Evolutionary conservation across 2,329 filamentous ascomycete species (phyloP).

Genomic region (Colletotrichum theobromicola): DNA sequence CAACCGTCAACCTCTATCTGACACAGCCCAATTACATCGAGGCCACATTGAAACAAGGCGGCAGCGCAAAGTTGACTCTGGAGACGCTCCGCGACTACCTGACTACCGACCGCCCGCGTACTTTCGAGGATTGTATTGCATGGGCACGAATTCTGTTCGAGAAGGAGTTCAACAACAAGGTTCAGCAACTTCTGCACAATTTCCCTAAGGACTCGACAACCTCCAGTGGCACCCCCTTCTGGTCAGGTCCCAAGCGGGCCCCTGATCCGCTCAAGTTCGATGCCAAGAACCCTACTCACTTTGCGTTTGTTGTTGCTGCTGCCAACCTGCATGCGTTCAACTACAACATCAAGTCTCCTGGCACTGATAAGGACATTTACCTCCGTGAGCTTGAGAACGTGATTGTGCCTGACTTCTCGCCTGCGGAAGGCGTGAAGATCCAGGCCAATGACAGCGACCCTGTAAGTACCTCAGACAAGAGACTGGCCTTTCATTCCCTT

Average conservation of each 20-base stretch:
- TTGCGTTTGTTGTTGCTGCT: constrained; percentile 84
- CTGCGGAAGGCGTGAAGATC: constrained; percentile 91
- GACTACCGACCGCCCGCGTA: constrained; percentile 88
- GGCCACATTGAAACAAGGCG: constrained; percentile 86
- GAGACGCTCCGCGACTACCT: constrained; percentile 91
- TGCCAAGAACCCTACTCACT: constrained; percentile 81
- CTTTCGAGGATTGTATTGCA: constrained; percentile 94
- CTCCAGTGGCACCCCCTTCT: constrained; percentile 89
- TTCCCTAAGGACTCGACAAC: constrained; percentile 95
- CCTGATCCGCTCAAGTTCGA: constrained; percentile 93
- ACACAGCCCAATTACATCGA: constrained; percentile 91
- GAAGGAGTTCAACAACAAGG: constrained; percentile 95
- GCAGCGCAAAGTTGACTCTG: constrained; percentile 91
- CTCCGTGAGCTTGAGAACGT: constrained; percentile 84
- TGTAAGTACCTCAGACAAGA: constrained; percentile 47
- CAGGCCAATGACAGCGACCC: constrained; percentile 95
- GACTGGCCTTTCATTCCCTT: not conserved
- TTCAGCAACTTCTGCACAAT: constrained; percentile 93
- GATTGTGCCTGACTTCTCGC: constrained; percentile 94
- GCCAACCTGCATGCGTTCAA: constrained; percentile 97
- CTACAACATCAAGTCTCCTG: constrained; percentile 92
- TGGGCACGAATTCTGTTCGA: constrained; percentile 96
- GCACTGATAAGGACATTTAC: constrained; percentile 73
- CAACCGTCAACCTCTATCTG: constrained; percentile 93
- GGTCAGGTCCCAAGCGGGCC: constrained; percentile 97